Evolutionary conservation across 768 basidiomycete genomes (phyloP).

Genomic region (Termitomyces sp.): DNA sequence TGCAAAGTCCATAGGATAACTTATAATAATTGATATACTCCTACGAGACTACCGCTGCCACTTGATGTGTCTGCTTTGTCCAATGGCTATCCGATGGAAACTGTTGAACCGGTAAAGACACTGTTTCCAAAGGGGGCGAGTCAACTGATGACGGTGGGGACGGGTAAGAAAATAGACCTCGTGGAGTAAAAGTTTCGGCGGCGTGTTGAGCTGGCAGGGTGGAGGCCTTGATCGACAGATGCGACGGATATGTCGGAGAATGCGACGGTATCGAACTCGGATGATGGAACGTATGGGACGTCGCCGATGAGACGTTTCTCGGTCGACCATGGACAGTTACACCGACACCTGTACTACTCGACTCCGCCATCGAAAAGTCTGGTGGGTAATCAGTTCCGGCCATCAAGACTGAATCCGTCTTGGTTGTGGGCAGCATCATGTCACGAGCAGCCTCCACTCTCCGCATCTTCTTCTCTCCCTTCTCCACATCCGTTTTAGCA

Average conservation of each 20-base stretch:
- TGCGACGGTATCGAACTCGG: constrained; percentile 12
- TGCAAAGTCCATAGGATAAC: constrained; percentile 6
- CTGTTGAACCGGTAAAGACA: constrained; percentile 14
- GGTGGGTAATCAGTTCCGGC: constrained; percentile 33
- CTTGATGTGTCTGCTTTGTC: constrained; percentile 11
- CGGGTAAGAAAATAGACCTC: constrained; percentile 28
- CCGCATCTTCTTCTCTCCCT: constrained; percentile 84
- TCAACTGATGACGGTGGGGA: constrained; percentile 42
- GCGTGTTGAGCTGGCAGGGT: constrained; percentile 5
- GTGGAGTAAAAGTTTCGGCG: neutral
- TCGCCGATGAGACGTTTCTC: constrained; percentile 24
- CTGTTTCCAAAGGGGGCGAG: constrained; percentile 24
- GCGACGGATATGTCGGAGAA: constrained; percentile 3
- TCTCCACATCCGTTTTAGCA: constrained; percentile 88
- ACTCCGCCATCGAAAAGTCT: constrained; percentile 22
- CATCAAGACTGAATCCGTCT: constrained; percentile 50
- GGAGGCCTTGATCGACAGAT: constrained; percentile 13
- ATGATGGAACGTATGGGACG: constrained; percentile 18
- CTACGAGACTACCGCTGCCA: constrained; percentile 9
- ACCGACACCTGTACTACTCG: constrained; percentile 28
- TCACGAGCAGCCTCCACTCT: constrained; percentile 69
- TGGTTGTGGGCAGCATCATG: constrained; percentile 63
- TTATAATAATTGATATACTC: constrained; percentile 1
- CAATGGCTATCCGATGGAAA: constrained; percentile 10
- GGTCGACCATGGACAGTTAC: constrained; percentile 31